Conservation (phyloP, 2,329 filamentous ascomycete genomes). For the Arthrobotrys sphaeroides region DNA sequence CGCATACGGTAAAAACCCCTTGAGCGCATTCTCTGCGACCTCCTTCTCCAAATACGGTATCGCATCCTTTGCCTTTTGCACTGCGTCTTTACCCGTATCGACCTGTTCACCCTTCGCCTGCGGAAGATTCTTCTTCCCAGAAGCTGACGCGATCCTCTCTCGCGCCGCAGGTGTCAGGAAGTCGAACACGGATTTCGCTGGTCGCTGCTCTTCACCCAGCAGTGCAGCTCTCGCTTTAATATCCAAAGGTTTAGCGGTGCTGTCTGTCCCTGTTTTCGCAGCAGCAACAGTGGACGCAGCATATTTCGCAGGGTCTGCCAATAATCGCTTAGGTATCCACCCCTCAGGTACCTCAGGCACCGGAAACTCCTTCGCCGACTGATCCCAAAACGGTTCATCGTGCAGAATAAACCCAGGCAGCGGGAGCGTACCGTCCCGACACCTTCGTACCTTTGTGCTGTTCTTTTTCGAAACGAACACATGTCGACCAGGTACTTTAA, state of each 20-base stretch:
- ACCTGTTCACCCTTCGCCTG: conserved; percentile 77
- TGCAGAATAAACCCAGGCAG: conserved; percentile 82
- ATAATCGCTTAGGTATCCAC: conserved; percentile 67
- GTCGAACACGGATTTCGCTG: conserved; percentile 95
- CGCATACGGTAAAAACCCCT: conserved; percentile 80
- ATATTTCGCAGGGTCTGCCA: conserved; percentile 32
- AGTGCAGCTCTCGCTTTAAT: conserved; percentile 70
- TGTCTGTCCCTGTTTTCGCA: background rate
- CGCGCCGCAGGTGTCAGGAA: conserved; percentile 82
- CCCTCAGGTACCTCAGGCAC: conserved; percentile 75
- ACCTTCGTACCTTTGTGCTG: conserved; percentile 70
- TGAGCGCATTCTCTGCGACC: conserved; percentile 64
- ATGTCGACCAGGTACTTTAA: conserved; percentile 68
- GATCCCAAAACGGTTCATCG: conserved; percentile 62
- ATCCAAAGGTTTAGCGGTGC: conserved; percentile 2
- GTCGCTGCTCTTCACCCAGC: conserved; percentile 80
- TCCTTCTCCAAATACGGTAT: conserved; percentile 63
- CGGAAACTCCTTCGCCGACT: conserved; percentile 65
- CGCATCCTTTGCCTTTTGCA: conserved; percentile 67
- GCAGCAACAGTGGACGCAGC: conserved; percentile 2
- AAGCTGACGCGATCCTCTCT: conserved; percentile 77
- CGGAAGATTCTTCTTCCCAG: conserved; percentile 80
- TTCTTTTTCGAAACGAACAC: conserved; percentile 78
- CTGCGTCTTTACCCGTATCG: conserved; percentile 71
- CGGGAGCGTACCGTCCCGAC: conserved; percentile 82